These are phyloP conservation scores for Pseudogymnoascus sp. DNA, from an alignment of 2,329 filamentous ascomycete species.

Conservation along the genomic window DNA sequence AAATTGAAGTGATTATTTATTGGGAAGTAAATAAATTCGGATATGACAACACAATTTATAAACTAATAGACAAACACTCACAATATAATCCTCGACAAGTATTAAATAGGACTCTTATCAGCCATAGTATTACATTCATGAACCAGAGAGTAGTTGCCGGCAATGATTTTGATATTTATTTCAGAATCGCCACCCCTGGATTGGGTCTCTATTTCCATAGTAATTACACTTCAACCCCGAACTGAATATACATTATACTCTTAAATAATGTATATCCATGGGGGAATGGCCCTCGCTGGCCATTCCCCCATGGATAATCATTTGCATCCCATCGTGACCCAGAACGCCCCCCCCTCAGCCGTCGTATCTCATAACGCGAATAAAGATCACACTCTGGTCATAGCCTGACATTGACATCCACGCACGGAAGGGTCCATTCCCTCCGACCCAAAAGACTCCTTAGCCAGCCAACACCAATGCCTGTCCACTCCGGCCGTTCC, in stretches of 20 bases:
- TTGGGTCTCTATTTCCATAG: not conserved
- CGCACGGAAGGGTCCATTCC: slow-evolving; percentile 85
- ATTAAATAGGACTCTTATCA: not conserved
- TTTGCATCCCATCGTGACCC: not conserved
- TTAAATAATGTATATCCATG: no score
- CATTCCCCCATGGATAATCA: not conserved
- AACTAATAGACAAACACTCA: not conserved
- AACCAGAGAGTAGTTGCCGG: not conserved
- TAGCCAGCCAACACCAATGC: slow-evolving; percentile 77
- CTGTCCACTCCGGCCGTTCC: slow-evolving; percentile 58
- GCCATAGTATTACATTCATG: not conserved
- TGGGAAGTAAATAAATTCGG: not conserved
- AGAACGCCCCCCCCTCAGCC: not conserved
- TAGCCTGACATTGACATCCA: slow-evolving; percentile 77
- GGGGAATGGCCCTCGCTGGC: not conserved
- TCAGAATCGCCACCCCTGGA: not conserved
- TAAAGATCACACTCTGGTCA: slow-evolving; percentile 28
- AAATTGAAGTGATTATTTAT: not conserved
- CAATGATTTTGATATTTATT: not conserved
- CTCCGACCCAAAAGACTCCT: slow-evolving; percentile 69
- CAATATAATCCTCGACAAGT: not conserved
- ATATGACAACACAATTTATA: not conserved
- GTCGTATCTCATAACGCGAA: slow-evolving; percentile 8
- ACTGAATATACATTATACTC: slow-evolving; percentile 1
- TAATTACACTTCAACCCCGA: not conserved